Base-by-base conservation (phyloP, 768 basidiomycete genomes). In the Scleroderma citrinum region DNA sequence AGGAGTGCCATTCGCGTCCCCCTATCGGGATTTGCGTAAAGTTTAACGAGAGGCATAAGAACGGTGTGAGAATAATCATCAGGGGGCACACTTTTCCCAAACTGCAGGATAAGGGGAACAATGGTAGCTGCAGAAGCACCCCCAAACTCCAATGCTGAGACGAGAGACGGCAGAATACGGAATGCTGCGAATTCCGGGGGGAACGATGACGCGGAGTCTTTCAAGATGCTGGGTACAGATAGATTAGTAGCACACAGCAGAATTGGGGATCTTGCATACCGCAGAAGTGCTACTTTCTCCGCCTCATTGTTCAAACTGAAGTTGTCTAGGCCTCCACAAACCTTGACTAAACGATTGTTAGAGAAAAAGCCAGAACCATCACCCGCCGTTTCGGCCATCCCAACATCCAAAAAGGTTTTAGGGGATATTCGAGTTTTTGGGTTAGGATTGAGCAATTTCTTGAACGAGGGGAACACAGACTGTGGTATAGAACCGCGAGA, bases 1-100 rank as follows among this genome's bases (percentile, higher is more conserved):
- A 98, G 75, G 41, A 99, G 69, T 5, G 92, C 94, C 87, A 99
- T 95, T 26, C 96, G 78, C 20, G 85, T 91, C 1, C 92, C 93
- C 39, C 96, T 80, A 66, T 99, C 96, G 0, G 93, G 88, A 56
- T 86, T 94, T 2, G 85, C 78, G 58, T 77, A 98, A 32, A 97
- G 74, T 64, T 85, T 90, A 37, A 92, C 76, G 2, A 99, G 73
- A 0, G 95, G 92, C 7, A 76, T 77, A 2, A 94, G 66, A 14
- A 97, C 81, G 5, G 78, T 59, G 32, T 74, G 75, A 2, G 74
- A 61, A 59, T 93, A 95, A 43, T 93, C 83, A 17, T 82, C 77
- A 1, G 82, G 76, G 0, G 86, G 68, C 0, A 88, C 74, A 55
- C 80, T 79, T 57, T 77, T 80, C 3, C 92, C 87, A 34, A 96